Base-by-base conservation (phyloP, 345 rosid species). In the Citrus glauca region DNA sequence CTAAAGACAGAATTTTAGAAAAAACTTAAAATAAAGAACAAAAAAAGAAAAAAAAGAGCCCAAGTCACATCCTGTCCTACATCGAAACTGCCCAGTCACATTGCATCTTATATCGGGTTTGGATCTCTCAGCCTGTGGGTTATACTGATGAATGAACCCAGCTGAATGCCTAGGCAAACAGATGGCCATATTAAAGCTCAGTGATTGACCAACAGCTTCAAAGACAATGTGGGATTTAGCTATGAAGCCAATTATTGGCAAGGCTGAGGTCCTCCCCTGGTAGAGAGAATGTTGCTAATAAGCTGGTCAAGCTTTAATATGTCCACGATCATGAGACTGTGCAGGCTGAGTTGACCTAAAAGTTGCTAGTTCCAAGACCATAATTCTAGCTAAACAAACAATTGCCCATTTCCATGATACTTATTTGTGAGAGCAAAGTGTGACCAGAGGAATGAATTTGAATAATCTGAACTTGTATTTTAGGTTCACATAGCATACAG, bases 291-390 rank as follows among this genome's bases (percentile, higher is more conserved):
- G 30, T 4, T 4, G 55, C 72, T n/a, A 40, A 81, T 38, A 40
- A 82, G 84, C 83, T 87, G 0, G 69, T 19, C 9, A 78, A 80
- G 72, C 81, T 87, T 69, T 84, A 77, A 3, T 80, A 76, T 40
- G 74, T 80, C n/a, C 77, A 80, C 74, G 38, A 64, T n/a, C 40
- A 65, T 6, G 79, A 80, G 79, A 48, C 63, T 27, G 45, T 72
- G 37, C 73, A 80, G 61, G 57, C 66, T 33, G 38, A 83, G n/a
- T 83, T 80, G 71, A 38, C 32, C 9, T 38, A 40, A 9, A 24
- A 68, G 0, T 22, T 67, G 19, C 71, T 22, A 38, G 53, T 13
- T 68, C 30, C 71, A 68, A 40, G 20, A 67, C 9, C 53, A n/a
- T 67, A n/a, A 9, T n/a, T 40, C 28, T 40, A 24, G 20, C 40